Base-by-base conservation (phyloP, 2,329 filamentous ascomycete species). In the Colletotrichum tropicicola region DNA sequence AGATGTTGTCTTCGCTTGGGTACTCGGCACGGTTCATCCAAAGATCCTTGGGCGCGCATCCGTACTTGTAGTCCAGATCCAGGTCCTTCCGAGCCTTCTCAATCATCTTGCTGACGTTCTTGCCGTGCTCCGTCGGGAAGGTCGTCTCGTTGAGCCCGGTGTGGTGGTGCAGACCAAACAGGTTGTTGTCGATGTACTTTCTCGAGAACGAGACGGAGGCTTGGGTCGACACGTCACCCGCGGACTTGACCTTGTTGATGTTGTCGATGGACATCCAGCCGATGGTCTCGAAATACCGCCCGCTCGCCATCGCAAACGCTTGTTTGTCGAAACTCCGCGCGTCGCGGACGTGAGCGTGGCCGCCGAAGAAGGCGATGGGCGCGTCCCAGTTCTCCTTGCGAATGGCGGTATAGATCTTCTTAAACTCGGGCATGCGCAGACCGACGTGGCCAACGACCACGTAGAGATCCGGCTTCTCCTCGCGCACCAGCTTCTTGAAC, bases 271-370 rank as follows among this genome's bases (percentile, higher is more conserved):
- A 97, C 87, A 96, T 89, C 86, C 96, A 98, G 2, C 95, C 95
- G 52, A 98, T 90, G 0, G 95, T 98, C 80, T 98, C 95, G 83
- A 98, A 91, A 77, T 98, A 98, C 1, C 95, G 87, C 4, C 95
- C 95, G 70, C 92, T 96, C 41, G 94, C 94, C 5, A 98, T 82
- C 1, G 91, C 94, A 67, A 92, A 90, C 0, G 94, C 89, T 57
- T 89, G 90, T 39, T 86, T 85, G 76, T 98, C 95, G 71, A 93
- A 98, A 65, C 86, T 88, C 41, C 87, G 87, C 70, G 93, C 92
- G 74, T 98, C 94, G 8, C 95, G 89, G 48, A 98, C 93, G 74
- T 98, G 95, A 1, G 89, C 89, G 73, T 98, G 95, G 0, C 95
- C 95, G 8, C 93, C 95, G 66, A 98, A 96, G 78, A 98, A 94